Conservation (phyloP, 176 grass and related monocot species). For the Chrysopogon serrulatus region DNA sequence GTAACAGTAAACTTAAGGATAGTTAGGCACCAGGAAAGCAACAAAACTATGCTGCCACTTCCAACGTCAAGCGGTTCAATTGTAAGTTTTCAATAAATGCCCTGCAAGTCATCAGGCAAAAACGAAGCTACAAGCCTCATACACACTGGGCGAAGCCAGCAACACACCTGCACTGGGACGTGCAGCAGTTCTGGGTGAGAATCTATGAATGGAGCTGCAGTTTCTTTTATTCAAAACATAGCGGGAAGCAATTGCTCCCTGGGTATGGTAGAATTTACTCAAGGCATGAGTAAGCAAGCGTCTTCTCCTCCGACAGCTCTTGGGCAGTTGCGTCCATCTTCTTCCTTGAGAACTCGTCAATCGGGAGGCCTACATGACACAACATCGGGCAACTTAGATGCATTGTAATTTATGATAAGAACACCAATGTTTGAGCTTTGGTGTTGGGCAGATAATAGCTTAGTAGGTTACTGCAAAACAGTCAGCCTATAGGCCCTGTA, state of each 20-base stretch:
- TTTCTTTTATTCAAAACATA: conserved; percentile 53
- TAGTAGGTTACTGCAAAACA: neutral
- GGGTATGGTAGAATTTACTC: conserved; percentile 30
- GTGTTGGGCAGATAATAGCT: neutral
- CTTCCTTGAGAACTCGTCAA: conserved; percentile 87
- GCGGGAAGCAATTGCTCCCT: conserved; percentile 16
- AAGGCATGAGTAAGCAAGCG: conserved; percentile 89
- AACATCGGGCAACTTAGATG: neutral
- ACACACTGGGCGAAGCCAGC: conserved; percentile 33
- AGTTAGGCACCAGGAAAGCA: neutral
- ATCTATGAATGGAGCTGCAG: neutral
- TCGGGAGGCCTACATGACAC: conserved; percentile 51
- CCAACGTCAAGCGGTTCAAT: neutral
- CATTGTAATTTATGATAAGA: neutral
- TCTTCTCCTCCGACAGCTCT: conserved; percentile 89
- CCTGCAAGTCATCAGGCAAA: conserved; percentile 36
- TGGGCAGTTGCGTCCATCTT: conserved; percentile 87
- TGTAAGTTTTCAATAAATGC: neutral
- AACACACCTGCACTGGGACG: neutral
- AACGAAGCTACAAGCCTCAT: conserved; percentile 31
- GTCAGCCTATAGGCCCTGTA: neutral
- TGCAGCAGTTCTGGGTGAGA: conserved; percentile 4
- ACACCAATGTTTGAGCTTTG: neutral
- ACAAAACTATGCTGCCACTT: neutral
- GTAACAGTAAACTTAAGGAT: neutral